Percentiles rank a stretch among this genome's conserved stretches.
Evolutionary conservation across 2,329 filamentous ascomycete genomes (phyloP).

Genomic region (Diplodia corticola): DNA sequence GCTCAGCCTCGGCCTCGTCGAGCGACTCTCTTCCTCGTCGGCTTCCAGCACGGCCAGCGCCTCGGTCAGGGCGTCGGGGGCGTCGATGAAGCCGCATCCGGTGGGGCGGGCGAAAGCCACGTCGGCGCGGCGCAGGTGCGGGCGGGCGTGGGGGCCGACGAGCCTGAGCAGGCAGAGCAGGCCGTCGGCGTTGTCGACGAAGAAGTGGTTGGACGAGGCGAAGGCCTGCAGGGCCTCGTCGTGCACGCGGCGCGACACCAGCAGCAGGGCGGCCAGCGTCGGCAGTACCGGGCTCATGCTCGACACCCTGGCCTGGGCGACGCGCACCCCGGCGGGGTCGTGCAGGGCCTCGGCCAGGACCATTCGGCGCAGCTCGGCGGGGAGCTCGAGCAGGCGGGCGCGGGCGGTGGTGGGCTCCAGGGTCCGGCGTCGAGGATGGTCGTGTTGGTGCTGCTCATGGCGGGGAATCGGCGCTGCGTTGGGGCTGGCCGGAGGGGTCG

Average conservation of each 20-base stretch:
- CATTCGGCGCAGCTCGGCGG: conserved; percentile 11
- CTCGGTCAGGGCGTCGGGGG: neutral
- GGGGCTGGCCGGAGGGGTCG: neutral
- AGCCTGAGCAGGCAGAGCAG: neutral
- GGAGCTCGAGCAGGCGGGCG: conserved; percentile 4
- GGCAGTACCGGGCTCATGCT: neutral
- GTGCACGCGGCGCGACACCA: neutral
- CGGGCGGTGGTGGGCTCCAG: neutral
- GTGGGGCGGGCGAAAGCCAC: conserved; percentile 8
- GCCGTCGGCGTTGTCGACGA: conserved; percentile 2
- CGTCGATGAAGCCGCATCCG: conserved; percentile 7
- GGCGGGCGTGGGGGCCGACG: neutral
- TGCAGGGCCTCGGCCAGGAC: neutral
- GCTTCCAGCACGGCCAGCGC: neutral
- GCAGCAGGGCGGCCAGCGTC: conserved; percentile 4
- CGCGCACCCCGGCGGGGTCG: neutral
- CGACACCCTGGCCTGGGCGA: neutral
- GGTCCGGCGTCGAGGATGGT: neutral
- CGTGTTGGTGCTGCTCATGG: neutral
- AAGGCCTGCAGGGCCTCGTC: conserved; percentile 8
- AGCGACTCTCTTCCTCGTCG: neutral
- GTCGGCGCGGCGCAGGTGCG: conserved; percentile 6
- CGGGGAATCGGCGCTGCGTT: neutral
- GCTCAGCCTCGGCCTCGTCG: neutral
- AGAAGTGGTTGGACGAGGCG: neutral